Evolutionary conservation across 805 yeast genomes (phyloP).

Genomic region (Nakazawaea ambrosiae): DNA sequence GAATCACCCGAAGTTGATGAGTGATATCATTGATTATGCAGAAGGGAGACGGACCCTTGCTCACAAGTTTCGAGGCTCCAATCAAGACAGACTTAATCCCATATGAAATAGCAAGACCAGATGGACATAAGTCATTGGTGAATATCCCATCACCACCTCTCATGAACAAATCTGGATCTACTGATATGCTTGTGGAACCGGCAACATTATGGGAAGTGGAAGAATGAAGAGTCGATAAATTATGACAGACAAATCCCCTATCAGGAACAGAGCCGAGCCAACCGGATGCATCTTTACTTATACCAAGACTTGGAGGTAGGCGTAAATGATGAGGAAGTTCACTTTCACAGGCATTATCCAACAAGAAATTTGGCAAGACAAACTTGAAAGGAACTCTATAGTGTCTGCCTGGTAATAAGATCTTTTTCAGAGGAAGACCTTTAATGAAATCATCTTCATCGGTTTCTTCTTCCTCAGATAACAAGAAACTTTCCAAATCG

Average conservation of each 20-base stretch:
- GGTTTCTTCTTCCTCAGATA: not conserved
- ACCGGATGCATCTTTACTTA: conserved; percentile 11
- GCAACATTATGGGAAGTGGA: conserved; percentile 4
- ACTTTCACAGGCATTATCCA: conserved; percentile 10
- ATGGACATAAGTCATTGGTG: conserved; percentile 11
- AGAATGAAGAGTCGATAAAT: conserved; percentile 6
- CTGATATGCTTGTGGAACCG: not conserved
- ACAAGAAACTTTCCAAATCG: conserved; percentile 12
- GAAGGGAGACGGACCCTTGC: not conserved
- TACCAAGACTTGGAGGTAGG: conserved; percentile 12
- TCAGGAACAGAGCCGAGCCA: conserved; percentile 12
- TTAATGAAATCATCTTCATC: conserved; percentile 2
- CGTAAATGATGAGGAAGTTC: conserved; percentile 8
- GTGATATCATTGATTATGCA: conserved; percentile 7
- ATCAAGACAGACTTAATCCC: conserved; percentile 10
- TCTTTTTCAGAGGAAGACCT: conserved; percentile 8
- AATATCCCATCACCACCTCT: conserved; percentile 13
- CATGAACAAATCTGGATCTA: not conserved
- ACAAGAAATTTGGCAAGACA: conserved; percentile 7
- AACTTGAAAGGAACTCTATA: conserved; percentile 11
- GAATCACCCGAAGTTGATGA: conserved; percentile 10
- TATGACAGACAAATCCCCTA: conserved; percentile 11
- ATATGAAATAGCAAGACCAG: conserved; percentile 10
- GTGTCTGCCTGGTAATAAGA: conserved; percentile 2
- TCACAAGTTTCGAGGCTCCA: conserved; percentile 1